Conservation (phyloP, 495 filamentous ascomycete genomes). For the Neurospora hispaniola region DNA sequence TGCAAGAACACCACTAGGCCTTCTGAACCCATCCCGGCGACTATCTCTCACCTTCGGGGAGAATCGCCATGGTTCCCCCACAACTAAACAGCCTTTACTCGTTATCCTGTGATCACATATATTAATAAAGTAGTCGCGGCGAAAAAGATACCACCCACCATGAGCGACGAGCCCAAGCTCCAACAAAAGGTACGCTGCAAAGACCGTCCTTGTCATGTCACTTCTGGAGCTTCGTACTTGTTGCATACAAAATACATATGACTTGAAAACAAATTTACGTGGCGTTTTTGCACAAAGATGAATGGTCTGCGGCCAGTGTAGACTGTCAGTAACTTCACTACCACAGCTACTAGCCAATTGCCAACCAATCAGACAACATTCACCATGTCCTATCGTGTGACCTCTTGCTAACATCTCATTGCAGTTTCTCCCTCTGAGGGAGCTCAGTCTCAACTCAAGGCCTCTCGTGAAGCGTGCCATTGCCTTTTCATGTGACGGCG, state of each 20-base stretch:
- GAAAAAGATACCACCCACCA: neutral
- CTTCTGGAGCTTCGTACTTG: too few relatives aligned
- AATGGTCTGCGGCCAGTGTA: neutral
- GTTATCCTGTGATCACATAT: neutral
- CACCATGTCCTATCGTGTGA: neutral
- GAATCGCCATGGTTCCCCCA: neutral
- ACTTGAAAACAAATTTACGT: neutral
- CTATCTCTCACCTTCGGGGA: neutral
- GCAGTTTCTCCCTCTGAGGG: slow-evolving; percentile 30
- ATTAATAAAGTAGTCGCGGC: neutral
- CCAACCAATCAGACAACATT: neutral
- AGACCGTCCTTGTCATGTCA: neutral
- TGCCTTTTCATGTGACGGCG: slow-evolving; percentile 38
- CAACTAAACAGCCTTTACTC: neutral
- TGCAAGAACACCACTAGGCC: neutral
- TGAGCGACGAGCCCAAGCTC: neutral
- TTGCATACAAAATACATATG: neutral
- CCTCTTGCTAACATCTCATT: slow-evolving; percentile 1
- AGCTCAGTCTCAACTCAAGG: slow-evolving; percentile 30
- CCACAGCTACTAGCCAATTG: neutral
- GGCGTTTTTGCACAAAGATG: neutral
- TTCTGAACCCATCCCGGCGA: neutral
- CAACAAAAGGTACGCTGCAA: neutral
- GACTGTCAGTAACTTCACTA: neutral
- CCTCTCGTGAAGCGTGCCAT: slow-evolving; percentile 35